phyloP scores from a whole-genome alignment of 2,329 filamentous ascomycete species.

The Podosphaera fusca region DNA sequence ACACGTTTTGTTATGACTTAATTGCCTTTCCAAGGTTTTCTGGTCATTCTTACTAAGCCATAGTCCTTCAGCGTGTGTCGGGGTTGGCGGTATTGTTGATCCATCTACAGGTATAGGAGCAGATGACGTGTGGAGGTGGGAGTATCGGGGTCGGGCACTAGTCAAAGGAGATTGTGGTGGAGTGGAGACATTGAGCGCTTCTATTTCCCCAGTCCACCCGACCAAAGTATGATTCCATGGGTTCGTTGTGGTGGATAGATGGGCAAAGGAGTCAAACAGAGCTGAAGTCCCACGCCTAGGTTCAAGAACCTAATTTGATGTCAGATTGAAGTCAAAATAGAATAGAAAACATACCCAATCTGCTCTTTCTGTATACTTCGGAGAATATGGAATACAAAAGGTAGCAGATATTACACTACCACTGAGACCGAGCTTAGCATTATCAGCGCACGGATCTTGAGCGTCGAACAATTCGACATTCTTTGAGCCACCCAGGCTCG shows the following conservation, averaged over 20 bases:
- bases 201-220: constrained; percentile 84
- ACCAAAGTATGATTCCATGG: constrained; percentile 85
- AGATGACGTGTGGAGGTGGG: constrained; percentile 48
- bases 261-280: constrained; percentile 72
- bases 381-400: constrained; percentile 36
- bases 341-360: constrained; percentile 31
- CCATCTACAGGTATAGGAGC: constrained; percentile 56
- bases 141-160: constrained; percentile 21
- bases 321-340: constrained; percentile 5
- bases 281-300: constrained; percentile 71
- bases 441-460: constrained; percentile 26
- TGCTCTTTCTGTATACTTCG: constrained; percentile 32
- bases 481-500: background rate
- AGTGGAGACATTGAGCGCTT: constrained; percentile 24
- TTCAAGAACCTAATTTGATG: constrained; percentile 37
- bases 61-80: constrained; percentile 41
- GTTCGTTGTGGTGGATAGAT: constrained; percentile 62
- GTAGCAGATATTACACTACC: constrained; percentile 45
- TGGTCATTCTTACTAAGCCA: constrained; percentile 50
- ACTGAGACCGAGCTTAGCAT: constrained; percentile 33
- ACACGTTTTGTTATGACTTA: constrained; percentile 50
- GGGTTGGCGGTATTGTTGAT: constrained; percentile 28
- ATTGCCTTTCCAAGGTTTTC: constrained; percentile 46
- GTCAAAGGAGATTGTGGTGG: constrained; percentile 25
- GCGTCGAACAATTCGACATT: constrained; percentile 15